Conservation (phyloP, 805 yeast genomes). For the Debaryomyces maramus region DNA sequence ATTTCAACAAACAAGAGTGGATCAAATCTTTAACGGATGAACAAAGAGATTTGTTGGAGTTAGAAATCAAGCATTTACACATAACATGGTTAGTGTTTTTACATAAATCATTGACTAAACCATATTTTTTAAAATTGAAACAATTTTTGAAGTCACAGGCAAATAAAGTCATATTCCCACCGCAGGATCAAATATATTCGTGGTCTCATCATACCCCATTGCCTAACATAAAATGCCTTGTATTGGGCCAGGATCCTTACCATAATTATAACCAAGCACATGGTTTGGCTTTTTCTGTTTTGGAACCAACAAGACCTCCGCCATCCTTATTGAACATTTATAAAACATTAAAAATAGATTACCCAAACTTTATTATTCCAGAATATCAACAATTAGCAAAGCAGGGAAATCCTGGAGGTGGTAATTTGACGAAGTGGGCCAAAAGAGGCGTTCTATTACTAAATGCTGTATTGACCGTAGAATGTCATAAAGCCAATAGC, state of each 20-base stretch:
- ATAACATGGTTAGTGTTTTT: slow-evolving; percentile 75
- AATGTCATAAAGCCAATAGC: slow-evolving; percentile 90
- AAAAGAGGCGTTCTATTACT: slow-evolving; percentile 81
- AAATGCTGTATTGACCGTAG: slow-evolving; percentile 87
- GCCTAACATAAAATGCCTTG: slow-evolving; percentile 66
- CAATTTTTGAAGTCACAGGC: slow-evolving; percentile 54
- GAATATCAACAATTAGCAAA: slow-evolving; percentile 26
- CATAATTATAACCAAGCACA: slow-evolving; percentile 94
- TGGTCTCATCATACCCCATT: slow-evolving; percentile 90
- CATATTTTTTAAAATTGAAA: slow-evolving; percentile 78
- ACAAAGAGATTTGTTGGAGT: slow-evolving; percentile 49
- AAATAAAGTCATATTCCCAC: slow-evolving; percentile 71
- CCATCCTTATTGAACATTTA: slow-evolving; percentile 89
- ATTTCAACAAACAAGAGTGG: slow-evolving; percentile 57
- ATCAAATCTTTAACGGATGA: slow-evolving; percentile 47
- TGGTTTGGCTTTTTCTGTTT: slow-evolving; percentile 91
- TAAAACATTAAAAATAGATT: slow-evolving; percentile 64
- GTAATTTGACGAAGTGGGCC: slow-evolving; percentile 83
- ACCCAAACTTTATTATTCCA: slow-evolving; percentile 67
- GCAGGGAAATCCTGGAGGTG: slow-evolving; percentile 44
- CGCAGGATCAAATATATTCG: slow-evolving; percentile 72
- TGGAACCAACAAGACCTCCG: slow-evolving; percentile 72
- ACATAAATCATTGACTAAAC: slow-evolving; percentile 72
- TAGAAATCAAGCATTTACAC: slow-evolving; percentile 73
- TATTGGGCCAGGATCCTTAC: slow-evolving; percentile 96